Evolutionary conservation across 345 rosid species (phyloP), one percentile per base, ranked within the genome.

Genomic region (Lepidium sativum): DNA sequence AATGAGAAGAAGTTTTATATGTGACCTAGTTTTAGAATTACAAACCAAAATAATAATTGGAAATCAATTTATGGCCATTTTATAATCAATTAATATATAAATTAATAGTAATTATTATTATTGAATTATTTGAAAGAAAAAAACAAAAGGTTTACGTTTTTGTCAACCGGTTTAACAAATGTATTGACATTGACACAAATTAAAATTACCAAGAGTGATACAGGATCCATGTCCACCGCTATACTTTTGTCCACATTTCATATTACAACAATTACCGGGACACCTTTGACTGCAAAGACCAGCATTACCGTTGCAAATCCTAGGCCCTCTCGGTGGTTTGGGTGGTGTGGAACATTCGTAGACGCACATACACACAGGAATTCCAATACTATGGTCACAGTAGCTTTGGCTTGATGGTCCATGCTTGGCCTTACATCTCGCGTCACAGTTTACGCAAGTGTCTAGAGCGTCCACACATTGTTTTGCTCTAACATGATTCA

Each of bases 111-210:
- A 25, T 20, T 20, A 20, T 20, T 20, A 20, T 20, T n/a, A n/a
- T n/a, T 20, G 21, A 20, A n/a, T n/a, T n/a, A n/a, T n/a, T n/a
- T n/a, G n/a, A n/a, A n/a, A n/a, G n/a, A n/a, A n/a, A n/a, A n/a
- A n/a, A n/a, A n/a, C n/a, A n/a, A n/a, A n/a, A 6, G 6, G 31
- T 51, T 31, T 41, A 65, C 14, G 31, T 3, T 29, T 41, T 27
- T 27, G 6, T 6, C 31, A 27, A 27, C 31, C 7, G 57, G 1
- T 1, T 29, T 51, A 72, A 8, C 76, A 72, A 34, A 55, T 33
- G 3, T 72, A 72, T 9, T 57, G 9, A 3, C 76, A 72, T 72
- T 66, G 76, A 51, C 72, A 73, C 18, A 73, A 52, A 44, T 9
- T 42, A 50, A 0, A 0, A 11, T 3, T 35, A 42, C 57, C 77